Evolutionary conservation across 352 stramenopile species (phyloP).

Genomic region (Globisporangium acanthophoron): DNA sequence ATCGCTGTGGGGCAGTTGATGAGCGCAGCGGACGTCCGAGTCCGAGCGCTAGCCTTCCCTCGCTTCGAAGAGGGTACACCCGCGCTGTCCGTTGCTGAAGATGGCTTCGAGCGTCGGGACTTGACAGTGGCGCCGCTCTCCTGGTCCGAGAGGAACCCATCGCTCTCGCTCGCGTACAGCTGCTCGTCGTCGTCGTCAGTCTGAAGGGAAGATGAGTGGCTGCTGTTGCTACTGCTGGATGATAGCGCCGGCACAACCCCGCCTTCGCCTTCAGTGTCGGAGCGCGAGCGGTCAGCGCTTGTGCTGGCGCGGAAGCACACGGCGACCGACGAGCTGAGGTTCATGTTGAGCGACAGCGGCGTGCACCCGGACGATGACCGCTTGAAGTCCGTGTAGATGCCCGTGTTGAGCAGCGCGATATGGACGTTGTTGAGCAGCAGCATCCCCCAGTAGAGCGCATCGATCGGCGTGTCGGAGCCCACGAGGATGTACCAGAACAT

Average conservation of each 20-base stretch:
- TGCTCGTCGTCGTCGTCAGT: constrained; percentile 7
- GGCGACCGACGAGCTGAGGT: constrained; percentile 46
- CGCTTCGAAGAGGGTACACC: background rate
- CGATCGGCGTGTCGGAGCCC: constrained; percentile 72
- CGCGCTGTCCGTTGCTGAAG: background rate
- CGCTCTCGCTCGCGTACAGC: constrained; percentile 11
- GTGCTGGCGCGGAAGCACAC: constrained; percentile 55
- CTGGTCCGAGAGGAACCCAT: constrained; percentile 13
- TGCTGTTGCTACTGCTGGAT: background rate
- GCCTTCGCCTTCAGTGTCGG: constrained; percentile 10
- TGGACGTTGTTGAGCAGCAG: constrained; percentile 81
- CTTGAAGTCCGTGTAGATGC: constrained; percentile 82
- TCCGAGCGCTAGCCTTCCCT: background rate
- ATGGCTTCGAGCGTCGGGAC: constrained; percentile 5
- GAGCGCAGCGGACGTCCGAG: background rate
- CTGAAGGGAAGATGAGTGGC: constrained; percentile 2
- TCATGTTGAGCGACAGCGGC: constrained; percentile 30
- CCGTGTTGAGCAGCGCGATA: constrained; percentile 84
- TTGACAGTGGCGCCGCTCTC: constrained; percentile 8
- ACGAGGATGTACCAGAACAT: constrained; percentile 87
- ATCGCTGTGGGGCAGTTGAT: constrained; percentile 4
- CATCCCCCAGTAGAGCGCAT: constrained; percentile 80
- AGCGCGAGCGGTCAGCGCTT: constrained; percentile 24
- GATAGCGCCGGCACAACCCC: too few relatives aligned
- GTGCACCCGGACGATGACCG: constrained; percentile 46